Conservation (phyloP, 2,329 filamentous ascomycete genomes). For the Fusarium sp. region DNA sequence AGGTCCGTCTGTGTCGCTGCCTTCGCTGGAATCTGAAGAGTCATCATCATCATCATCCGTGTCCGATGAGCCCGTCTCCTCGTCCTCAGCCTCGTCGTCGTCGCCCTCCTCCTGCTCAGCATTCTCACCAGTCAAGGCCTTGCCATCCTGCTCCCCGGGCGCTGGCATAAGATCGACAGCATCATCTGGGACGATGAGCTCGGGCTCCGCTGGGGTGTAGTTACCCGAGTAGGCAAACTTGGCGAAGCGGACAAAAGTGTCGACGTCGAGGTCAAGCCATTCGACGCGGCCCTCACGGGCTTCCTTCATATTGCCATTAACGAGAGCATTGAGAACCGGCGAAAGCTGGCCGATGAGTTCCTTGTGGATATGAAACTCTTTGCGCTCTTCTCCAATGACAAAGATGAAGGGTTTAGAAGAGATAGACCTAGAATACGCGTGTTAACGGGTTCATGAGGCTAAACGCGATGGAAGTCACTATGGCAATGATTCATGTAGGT, state of each 20-base stretch:
- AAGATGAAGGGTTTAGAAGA: constrained; percentile 43
- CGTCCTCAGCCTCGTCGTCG: background rate
- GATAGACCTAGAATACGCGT: constrained; percentile 25
- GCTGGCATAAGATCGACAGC: background rate
- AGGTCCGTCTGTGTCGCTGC: background rate
- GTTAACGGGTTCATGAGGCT: background rate
- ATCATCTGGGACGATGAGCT: background rate
- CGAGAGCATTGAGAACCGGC: constrained; percentile 35
- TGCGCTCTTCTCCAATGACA: constrained; percentile 35
- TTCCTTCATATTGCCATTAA: constrained; percentile 44
- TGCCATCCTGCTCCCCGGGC: background rate
- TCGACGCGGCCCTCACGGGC: constrained; percentile 39
- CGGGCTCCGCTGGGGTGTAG: constrained; percentile 36
- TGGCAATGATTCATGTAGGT: background rate
- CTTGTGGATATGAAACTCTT: constrained; percentile 43
- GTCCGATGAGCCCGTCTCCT: background rate
- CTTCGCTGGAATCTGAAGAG: background rate
- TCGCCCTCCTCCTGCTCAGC: background rate
- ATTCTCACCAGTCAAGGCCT: background rate
- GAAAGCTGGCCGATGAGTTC: constrained; percentile 39
- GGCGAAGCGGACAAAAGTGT: constrained; percentile 45
- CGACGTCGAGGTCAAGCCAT: constrained; percentile 41
- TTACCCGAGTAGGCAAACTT: constrained; percentile 42
- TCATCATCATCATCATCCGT: background rate
- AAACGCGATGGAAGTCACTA: background rate